Evolutionary conservation across 179 eudicot species (phyloP).

Genomic region (Gypsophila paniculata): DNA sequence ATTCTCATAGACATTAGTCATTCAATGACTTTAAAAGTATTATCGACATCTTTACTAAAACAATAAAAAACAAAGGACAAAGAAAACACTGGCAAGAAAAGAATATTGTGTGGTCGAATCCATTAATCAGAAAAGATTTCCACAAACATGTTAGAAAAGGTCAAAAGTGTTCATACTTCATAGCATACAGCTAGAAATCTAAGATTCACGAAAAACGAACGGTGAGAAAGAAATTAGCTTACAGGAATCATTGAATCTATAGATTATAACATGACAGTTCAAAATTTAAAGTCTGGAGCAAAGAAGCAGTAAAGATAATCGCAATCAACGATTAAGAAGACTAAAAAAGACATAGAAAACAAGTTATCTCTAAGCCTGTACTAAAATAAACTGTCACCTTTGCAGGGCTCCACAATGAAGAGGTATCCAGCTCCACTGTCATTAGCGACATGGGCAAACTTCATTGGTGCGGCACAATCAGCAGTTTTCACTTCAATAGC

Average conservation of each 20-base stretch:
- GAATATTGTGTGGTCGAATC: neutral
- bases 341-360: neutral
- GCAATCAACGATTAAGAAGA: neutral
- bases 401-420: conserved; percentile 40
- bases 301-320: neutral
- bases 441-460: conserved; percentile 45
- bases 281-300: neutral
- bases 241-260: neutral
- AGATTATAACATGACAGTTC: neutral
- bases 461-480: conserved; percentile 46
- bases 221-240: neutral
- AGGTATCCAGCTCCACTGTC: conserved; percentile 48
- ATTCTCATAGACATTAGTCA: neutral
- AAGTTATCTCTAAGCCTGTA: too few relatives aligned
- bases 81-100: neutral
- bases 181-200: too few relatives aligned
- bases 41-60: neutral
- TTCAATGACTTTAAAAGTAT: neutral
- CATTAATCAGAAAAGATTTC: neutral
- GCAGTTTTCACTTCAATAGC: conserved; percentile 36
- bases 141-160: neutral
- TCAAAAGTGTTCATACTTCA: too few relatives aligned
- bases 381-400: neutral
- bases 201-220: neutral
- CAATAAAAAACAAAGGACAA: neutral